Conservation (phyloP, 768 basidiomycete species). For the Nidularia pulvinata region DNA sequence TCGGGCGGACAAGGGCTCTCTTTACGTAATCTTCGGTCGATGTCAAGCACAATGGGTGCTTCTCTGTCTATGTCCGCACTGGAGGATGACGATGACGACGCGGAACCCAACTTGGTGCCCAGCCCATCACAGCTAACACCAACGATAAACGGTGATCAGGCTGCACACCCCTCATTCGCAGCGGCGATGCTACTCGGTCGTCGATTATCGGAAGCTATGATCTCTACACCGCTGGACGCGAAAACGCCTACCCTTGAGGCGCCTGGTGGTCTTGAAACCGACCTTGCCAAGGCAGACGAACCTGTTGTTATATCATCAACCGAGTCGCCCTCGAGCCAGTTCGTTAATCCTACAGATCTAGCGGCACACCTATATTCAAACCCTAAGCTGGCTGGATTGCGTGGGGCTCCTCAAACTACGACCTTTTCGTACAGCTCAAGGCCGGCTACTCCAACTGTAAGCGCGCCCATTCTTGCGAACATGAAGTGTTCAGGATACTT, state of each 20-base stretch:
- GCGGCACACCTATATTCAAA: conserved; percentile 39
- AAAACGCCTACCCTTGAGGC: conserved; percentile 3
- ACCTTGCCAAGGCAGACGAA: conserved; percentile 6
- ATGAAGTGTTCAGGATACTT: conserved; percentile 96
- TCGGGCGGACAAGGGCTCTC: conserved; percentile 10
- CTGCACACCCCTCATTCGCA: conserved; percentile 16
- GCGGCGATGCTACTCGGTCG: conserved; percentile 36
- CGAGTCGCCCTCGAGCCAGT: conserved; percentile 22
- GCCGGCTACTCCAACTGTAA: conserved; percentile 25
- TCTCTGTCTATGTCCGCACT: conserved; percentile 52
- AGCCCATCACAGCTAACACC: background rate
- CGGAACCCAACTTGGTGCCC: background rate
- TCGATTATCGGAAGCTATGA: conserved; percentile 39
- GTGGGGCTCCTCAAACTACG: conserved; percentile 11
- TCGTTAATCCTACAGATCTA: conserved; percentile 34
- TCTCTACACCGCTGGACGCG: conserved; percentile 19
- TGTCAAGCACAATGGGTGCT: conserved; percentile 12
- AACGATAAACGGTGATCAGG: conserved; percentile 6
- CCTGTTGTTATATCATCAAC: conserved; percentile 1
- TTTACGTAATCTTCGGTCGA: conserved; percentile 8
- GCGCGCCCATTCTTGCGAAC: conserved; percentile 72
- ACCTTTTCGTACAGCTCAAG: background rate
- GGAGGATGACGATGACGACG: conserved; percentile 38
- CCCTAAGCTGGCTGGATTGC: conserved; percentile 39
- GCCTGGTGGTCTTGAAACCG: conserved; percentile 5